These are phyloP conservation scores for Aureobasidium mangrovei DNA, from an alignment of 2,329 filamentous ascomycete genomes.

Conservation along the genomic window DNA sequence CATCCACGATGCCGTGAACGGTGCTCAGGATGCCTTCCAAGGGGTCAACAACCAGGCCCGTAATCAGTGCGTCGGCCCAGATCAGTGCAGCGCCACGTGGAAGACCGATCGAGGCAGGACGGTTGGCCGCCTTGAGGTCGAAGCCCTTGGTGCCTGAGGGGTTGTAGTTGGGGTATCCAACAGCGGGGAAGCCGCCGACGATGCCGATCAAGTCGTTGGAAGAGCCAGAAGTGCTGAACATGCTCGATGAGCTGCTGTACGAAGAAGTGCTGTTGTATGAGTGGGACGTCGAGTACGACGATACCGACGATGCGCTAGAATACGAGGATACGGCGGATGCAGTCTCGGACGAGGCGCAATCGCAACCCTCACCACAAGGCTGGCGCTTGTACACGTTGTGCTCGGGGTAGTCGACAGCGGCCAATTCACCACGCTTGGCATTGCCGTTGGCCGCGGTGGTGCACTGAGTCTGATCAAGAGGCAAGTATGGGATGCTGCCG, in stretches of 20 bases:
- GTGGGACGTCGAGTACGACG: neutral
- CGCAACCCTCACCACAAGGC: too few relatives aligned
- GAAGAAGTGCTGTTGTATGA: neutral
- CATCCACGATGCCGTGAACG: neutral
- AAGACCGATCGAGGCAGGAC: constrained; percentile 14
- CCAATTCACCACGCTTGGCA: constrained; percentile 1
- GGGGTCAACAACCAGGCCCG: constrained; percentile 11
- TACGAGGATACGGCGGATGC: neutral
- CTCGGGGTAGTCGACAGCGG: neutral
- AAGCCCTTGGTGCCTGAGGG: constrained; percentile 6
- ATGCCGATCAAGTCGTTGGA: neutral
- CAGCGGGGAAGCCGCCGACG: constrained; percentile 11
- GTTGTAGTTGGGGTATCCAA: constrained; percentile 17
- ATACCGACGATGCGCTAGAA: neutral
- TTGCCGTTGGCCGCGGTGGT: constrained; percentile 9
- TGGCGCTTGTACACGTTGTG: neutral
- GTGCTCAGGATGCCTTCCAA: constrained; percentile 1
- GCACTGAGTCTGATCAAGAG: constrained; percentile 15
- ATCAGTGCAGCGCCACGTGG: constrained; percentile 12
- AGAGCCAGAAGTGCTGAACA: neutral
- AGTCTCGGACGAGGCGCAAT: neutral
- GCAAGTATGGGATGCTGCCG: constrained; percentile 1
- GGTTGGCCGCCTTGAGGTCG: neutral
- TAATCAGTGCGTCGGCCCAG: constrained; percentile 13
- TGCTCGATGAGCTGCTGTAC: neutral